Percentiles rank a stretch among this genome's conserved stretches.
Evolutionary conservation across 352 stramenopile genomes (phyloP).

Genomic region (Phytophthora sansomeana): DNA sequence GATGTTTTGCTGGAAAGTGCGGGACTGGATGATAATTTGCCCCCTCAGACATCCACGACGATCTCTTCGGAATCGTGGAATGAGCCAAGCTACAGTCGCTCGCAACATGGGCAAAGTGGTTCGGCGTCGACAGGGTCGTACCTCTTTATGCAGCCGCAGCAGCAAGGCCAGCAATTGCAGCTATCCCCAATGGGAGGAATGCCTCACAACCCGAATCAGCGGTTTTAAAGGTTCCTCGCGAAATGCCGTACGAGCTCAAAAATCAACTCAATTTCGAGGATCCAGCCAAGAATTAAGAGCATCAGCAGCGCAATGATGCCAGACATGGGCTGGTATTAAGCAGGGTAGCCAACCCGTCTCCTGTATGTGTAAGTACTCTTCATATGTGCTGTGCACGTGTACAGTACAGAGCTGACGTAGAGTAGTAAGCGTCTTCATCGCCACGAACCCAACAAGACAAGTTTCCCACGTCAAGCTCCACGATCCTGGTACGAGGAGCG

Average conservation of each 20-base stretch:
- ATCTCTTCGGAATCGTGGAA: constrained; percentile 36
- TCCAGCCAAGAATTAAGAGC: constrained; percentile 4
- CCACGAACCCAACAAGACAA: constrained; percentile 36
- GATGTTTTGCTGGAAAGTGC: constrained; percentile 69
- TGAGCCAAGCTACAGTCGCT: constrained; percentile 25
- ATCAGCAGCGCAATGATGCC: background rate
- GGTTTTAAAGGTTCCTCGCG: constrained; percentile 32
- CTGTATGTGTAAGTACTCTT: constrained; percentile 19
- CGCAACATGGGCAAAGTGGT: constrained; percentile 17
- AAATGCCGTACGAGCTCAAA: constrained; percentile 1
- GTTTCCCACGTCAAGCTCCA: constrained; percentile 17
- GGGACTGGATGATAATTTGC: constrained; percentile 55
- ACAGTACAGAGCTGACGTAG: constrained; percentile 28
- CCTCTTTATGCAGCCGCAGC: constrained; percentile 38
- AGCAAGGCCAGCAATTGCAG: constrained; percentile 39
- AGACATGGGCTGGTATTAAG: constrained; percentile 8
- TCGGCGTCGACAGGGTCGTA: constrained; percentile 22
- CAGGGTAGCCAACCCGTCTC: constrained; percentile 1
- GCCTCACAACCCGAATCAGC: constrained; percentile 31
- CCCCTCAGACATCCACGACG: constrained; percentile 39
- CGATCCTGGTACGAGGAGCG: constrained; percentile 15
- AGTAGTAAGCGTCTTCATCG: constrained; percentile 38
- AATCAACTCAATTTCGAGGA: background rate
- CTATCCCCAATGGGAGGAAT: constrained; percentile 42
- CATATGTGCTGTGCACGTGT: constrained; percentile 32